These are phyloP conservation scores for Auriculariales sp. DNA, from an alignment of 768 basidiomycete genomes.

Conservation along the genomic window DNA sequence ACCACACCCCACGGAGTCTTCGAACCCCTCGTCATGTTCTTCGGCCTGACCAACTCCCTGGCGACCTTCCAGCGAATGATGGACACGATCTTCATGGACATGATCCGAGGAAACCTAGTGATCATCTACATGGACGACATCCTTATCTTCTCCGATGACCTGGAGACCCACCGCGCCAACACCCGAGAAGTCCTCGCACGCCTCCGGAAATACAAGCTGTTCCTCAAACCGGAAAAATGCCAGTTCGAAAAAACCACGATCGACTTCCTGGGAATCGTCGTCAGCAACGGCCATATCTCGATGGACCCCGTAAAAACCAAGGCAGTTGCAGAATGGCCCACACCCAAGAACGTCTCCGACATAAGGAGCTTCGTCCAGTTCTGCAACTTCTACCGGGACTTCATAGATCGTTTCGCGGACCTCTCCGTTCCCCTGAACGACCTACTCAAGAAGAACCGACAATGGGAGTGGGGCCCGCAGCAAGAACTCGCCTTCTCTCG, in stretches of 20 bases:
- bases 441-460: no score
- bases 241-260: constrained; percentile 22
- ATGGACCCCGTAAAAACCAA: constrained; percentile 28
- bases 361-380: no score
- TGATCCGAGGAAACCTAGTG: neutral
- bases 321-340: constrained; percentile 23
- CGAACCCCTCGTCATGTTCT: constrained; percentile 27
- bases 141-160: neutral
- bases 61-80: constrained; percentile 23
- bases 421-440: no score
- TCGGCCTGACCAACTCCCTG: constrained; percentile 21
- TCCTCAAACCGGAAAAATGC: constrained; percentile 22
- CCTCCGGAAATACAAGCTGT: constrained; percentile 19
- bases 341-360: constrained; percentile 15
- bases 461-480: no score
- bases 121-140: constrained; percentile 3
- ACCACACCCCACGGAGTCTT: constrained; percentile 20
- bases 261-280: constrained; percentile 27
- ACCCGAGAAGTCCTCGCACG: constrained; percentile 4
- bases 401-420: no score
- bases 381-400: no score
- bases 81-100: constrained; percentile 9
- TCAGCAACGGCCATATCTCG: constrained; percentile 16
- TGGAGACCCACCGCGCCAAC: constrained; percentile 1
- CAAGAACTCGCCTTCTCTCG: no score